Base-by-base conservation (phyloP, 495 filamentous ascomycete genomes). In the Tuber indicum region DNA sequence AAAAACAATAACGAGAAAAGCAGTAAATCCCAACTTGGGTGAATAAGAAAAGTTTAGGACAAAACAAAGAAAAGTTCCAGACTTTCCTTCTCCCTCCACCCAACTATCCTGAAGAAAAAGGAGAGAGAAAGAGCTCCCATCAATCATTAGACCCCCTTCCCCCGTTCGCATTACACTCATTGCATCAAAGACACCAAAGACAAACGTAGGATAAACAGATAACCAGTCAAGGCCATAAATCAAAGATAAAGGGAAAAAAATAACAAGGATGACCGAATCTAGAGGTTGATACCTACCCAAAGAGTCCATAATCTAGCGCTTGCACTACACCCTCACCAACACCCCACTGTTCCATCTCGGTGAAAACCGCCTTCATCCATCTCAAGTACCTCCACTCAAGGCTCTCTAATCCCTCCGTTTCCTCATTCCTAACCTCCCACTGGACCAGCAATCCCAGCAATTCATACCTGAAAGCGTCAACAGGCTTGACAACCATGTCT, bases 381-480 rank as follows among this genome's bases (percentile, higher is more conserved):
- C 76, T 72, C 72, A 82, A 76, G 70, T 82, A 82, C 72, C 81
- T 78, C 81, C 80, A 82, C 77, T 82, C 81, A 45, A 82, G 66
- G 43, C 76, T 76, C 47, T 82, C 81, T 42, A 73, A 16, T 16
- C 76, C 80, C 45, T 82, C 80, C 32, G 73, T 72, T n/a, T 82
- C 80, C 36, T 78, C 81, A 46, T 82, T 78, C 47, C 73, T 72
- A 70, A 70, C 41, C 76, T 82, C 81, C 79, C 79, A 81, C 70
- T 75, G 74, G 44, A 62, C 43, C 45, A 82, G 71, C 74, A 82
- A 77, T 6, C 79, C 74, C 43, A 78, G 71, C 19, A 82, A 71
- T 21, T 82, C 81, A 46, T 76, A 76, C 41, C 80, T 72, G 21
- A 82, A 82, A 58, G 78, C 75, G 9, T 82, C 81, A 46, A 82